phyloP scores from a whole-genome alignment of 2,329 filamentous ascomycete species.

The Sporothrix humicola region DNA sequence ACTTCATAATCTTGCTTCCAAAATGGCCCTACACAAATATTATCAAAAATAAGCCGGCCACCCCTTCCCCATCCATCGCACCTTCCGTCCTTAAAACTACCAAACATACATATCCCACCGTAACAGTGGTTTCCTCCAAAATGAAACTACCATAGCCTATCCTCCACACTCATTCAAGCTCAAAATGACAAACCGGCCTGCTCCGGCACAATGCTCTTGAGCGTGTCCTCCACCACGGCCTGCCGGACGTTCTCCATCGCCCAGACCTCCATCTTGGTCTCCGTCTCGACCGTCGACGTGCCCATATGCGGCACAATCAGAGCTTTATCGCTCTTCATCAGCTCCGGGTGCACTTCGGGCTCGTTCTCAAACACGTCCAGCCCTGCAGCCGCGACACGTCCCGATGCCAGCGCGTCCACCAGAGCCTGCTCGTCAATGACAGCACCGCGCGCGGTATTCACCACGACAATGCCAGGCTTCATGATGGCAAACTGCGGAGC shows the following conservation, averaged over 20 bases:
- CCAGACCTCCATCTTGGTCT: slow-evolving; percentile 37
- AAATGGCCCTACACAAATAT: no score
- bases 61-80: no score
- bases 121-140: background rate
- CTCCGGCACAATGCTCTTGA: slow-evolving; percentile 38
- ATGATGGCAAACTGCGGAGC: slow-evolving; percentile 51
- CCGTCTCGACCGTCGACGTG: slow-evolving; percentile 74
- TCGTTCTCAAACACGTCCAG: slow-evolving; percentile 61
- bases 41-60: no score
- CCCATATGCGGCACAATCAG: slow-evolving; percentile 86
- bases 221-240: slow-evolving; percentile 30
- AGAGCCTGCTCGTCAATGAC: slow-evolving; percentile 59
- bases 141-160: background rate
- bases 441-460: slow-evolving; percentile 62
- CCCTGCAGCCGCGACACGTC: slow-evolving; percentile 53
- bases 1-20: no score
- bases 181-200: slow-evolving; percentile 31
- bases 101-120: no score
- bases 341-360: slow-evolving; percentile 70
- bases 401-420: slow-evolving; percentile 53
- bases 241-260: slow-evolving; percentile 41
- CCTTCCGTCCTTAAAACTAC: background rate
- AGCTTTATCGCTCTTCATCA: slow-evolving; percentile 72
- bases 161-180: background rate
- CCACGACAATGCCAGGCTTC: slow-evolving; percentile 57